Base-by-base conservation (phyloP, 495 filamentous ascomycete genomes). In the Tuber microsphaerosporum region DNA sequence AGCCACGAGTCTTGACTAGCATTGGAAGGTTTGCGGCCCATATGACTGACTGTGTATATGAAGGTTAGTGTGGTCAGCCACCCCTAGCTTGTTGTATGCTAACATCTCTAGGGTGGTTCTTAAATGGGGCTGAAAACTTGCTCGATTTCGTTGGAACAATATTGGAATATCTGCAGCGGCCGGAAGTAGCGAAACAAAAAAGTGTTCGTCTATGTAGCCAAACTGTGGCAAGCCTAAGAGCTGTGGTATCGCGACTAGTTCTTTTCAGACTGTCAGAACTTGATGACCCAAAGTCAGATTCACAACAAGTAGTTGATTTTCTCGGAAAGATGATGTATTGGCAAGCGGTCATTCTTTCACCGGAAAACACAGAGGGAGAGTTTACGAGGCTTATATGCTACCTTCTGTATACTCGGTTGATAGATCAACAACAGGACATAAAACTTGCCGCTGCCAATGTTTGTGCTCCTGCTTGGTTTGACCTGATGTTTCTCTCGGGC, bases 311-410 rank as follows among this genome's bases (percentile, higher is more conserved):
- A 6, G 83, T 91, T 6, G 83, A 85, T 10, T 92, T 93, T 72
- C 86, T 99, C 83, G 87, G 92, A 61, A 94, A 93, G 79, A 87
- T 99, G 78, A 88, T 91, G 3, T 98, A 98, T 83, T 99, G 95
- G 95, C 95, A 98, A 82, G 92, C 92, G 19, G 92, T 97, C 39
- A 87, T 97, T 46, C 85, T 97, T n/a, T 89, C 89, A 44, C 88
- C 91, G 42, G 88, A 93, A 12, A 90, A 92, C 37, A 85, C 87
- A 2, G 93, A 97, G 72, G 88, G 90, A 34, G 89, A 91, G 19
- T 91, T 92, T 81, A 87, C 97, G 80, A 90, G 91, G 70, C 84
- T 98, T 10, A 87, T 97, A 26, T 97, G 93, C 86, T 98, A 96
- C 79, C 87, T 96, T 68, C 88, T 99, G 10, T 97, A 97, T 84